phyloP scores from a whole-genome alignment of 306 rosid genomes.

The Inga oerstediana region DNA sequence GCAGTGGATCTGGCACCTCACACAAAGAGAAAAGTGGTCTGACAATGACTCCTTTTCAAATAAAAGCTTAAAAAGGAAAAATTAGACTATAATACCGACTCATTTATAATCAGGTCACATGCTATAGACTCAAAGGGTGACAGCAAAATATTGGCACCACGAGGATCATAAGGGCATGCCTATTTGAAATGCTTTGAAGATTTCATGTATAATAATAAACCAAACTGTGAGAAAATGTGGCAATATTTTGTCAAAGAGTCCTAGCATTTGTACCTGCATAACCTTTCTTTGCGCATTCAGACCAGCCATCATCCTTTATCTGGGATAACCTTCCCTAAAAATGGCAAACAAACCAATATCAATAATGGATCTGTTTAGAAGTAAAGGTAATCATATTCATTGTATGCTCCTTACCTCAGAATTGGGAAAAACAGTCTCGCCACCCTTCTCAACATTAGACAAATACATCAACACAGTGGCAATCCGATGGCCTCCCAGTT shows the following conservation, averaged over 20 bases:
- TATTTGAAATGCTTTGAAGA: slow-evolving; percentile 25
- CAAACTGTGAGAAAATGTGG: neutral
- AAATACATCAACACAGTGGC: slow-evolving; percentile 96
- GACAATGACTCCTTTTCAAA: neutral
- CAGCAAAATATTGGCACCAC: neutral
- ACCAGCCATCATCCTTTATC: slow-evolving; percentile 54
- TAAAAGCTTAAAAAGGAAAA: neutral
- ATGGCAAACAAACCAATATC: slow-evolving; percentile 22
- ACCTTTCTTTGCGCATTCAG: slow-evolving; percentile 82
- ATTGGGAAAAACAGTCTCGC: slow-evolving; percentile 90
- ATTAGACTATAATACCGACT: neutral
- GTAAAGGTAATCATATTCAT: slow-evolving; percentile 21
- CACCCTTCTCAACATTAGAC: slow-evolving; percentile 86
- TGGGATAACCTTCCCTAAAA: slow-evolving; percentile 54
- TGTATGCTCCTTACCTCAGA: slow-evolving; percentile 53
- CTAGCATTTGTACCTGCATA: slow-evolving; percentile 69
- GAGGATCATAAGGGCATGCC: slow-evolving; percentile 10
- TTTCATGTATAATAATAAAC: neutral
- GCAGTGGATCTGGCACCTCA: neutral
- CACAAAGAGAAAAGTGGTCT: neutral
- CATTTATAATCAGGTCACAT: neutral
- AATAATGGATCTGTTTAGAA: slow-evolving; percentile 5
- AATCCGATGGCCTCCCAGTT: slow-evolving; percentile 84
- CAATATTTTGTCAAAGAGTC: neutral
- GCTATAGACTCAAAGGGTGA: neutral